Evolutionary conservation across 2,329 filamentous ascomycete genomes (phyloP).

Genomic region (Aureobasidium sp.): DNA sequence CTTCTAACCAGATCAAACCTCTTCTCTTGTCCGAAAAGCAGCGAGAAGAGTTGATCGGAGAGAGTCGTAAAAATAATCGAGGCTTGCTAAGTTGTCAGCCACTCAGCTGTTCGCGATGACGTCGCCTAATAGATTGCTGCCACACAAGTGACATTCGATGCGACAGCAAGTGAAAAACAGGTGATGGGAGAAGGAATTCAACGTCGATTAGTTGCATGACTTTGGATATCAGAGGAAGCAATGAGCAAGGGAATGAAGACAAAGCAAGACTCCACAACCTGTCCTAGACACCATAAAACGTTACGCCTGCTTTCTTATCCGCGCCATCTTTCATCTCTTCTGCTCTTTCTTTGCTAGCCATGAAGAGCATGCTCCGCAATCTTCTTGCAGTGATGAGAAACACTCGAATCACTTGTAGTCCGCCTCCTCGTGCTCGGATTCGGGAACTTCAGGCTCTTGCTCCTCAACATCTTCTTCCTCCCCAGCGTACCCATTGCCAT

Average conservation of each 20-base stretch:
- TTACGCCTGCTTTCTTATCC: too few species aligned
- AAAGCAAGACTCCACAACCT: too few species aligned
- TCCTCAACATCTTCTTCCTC: neutral
- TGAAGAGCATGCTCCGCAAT: neutral
- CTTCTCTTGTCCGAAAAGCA: neutral
- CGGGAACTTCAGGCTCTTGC: slow-evolving; percentile 1
- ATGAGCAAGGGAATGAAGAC: too few species aligned
- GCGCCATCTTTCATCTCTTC: neutral
- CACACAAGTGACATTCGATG: neutral
- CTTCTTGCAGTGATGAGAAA: neutral
- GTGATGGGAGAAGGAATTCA: neutral
- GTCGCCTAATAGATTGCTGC: neutral
- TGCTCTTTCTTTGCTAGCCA: neutral
- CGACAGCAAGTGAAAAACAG: neutral
- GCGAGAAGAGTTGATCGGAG: neutral
- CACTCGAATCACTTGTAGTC: neutral
- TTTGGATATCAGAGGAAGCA: too few species aligned
- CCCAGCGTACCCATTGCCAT: slow-evolving; percentile 14
- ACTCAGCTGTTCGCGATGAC: neutral
- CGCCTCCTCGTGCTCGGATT: neutral
- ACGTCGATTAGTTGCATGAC: too few species aligned
- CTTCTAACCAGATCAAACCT: too few species aligned
- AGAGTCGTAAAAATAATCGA: neutral
- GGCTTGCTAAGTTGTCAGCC: neutral
- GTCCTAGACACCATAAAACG: too few species aligned